Evolutionary conservation across 2,329 filamentous ascomycete genomes (phyloP).

Genomic region (Aspergillus texensis): DNA sequence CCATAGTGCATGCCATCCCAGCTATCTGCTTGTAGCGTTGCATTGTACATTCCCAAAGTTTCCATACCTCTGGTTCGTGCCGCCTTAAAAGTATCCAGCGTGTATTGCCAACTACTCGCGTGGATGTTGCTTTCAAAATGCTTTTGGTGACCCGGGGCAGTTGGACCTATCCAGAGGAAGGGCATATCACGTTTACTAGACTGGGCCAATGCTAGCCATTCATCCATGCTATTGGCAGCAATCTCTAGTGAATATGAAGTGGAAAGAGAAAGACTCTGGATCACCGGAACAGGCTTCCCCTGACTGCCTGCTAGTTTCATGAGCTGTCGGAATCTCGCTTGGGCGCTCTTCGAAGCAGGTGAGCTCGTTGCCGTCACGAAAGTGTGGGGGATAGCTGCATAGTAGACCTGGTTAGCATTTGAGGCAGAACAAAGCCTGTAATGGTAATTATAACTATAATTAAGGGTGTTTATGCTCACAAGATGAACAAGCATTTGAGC

Average conservation of each 20-base stretch:
- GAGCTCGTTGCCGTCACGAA: conserved; percentile 38
- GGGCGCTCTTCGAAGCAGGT: conserved; percentile 30
- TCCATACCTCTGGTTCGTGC: conserved; percentile 43
- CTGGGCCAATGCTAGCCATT: conserved; percentile 42
- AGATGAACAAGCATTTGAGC: conserved; percentile 23
- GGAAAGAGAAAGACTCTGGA: conserved; percentile 41
- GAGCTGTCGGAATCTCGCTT: conserved; percentile 35
- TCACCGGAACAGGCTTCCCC: conserved; percentile 45
- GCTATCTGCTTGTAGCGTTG: conserved; percentile 44
- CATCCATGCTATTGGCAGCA: conserved; percentile 39
- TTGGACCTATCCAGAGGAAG: conserved; percentile 48
- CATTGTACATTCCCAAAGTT: conserved; percentile 47
- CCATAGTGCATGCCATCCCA: conserved; percentile 44
- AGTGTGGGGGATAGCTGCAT: conserved; percentile 39
- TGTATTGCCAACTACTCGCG: conserved; percentile 45
- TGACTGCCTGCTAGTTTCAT: conserved; percentile 29
- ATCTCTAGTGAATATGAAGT: conserved; percentile 33
- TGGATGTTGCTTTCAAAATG: conserved; percentile 30
- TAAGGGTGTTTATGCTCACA: conserved; percentile 20
- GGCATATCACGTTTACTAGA: conserved; percentile 41
- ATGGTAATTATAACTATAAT: background rate
- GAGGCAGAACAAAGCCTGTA: background rate
- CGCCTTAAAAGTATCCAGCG: conserved; percentile 34
- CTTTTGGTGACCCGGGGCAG: conserved; percentile 41
- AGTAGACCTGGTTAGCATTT: conserved; percentile 10